phyloP scores from a whole-genome alignment of 345 rosid species.

The Noccaea caerulescens region DNA sequence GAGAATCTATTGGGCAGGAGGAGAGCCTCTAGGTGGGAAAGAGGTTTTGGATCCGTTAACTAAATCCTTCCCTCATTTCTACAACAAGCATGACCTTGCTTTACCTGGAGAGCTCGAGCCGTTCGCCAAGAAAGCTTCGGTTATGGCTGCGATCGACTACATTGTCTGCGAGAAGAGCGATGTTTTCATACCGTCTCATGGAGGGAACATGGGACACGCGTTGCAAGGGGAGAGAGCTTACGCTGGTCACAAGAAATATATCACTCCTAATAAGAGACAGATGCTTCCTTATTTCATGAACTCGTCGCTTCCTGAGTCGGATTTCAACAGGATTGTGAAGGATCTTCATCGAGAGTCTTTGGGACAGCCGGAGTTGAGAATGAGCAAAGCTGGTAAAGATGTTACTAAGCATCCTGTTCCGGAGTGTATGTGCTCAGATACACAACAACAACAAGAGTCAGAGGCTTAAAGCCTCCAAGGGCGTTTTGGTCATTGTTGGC shows the following conservation, averaged over 20 bases:
- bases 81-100: slow-evolving; percentile 88
- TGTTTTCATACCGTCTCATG: slow-evolving; percentile 97
- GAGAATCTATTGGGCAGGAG: slow-evolving; percentile 96
- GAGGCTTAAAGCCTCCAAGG: background rate
- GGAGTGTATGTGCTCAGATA: slow-evolving; percentile 80
- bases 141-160: slow-evolving; percentile 90
- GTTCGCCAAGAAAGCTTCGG: slow-evolving; percentile 75
- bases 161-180: slow-evolving; percentile 83
- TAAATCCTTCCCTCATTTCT: slow-evolving; percentile 69
- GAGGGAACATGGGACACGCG: slow-evolving; percentile 98
- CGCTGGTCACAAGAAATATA: slow-evolving; percentile 91
- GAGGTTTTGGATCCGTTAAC: slow-evolving; percentile 75
- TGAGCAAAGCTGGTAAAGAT: slow-evolving; percentile 75
- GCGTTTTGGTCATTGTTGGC: background rate
- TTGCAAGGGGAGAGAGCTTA: slow-evolving; percentile 92
- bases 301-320: slow-evolving; percentile 69
- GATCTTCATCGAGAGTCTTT: slow-evolving; percentile 80
- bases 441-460: slow-evolving; percentile 24
- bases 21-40: slow-evolving; percentile 87
- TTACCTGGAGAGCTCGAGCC: slow-evolving; percentile 84
- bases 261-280: slow-evolving; percentile 94
- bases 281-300: slow-evolving; percentile 90
- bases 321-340: slow-evolving; percentile 71
- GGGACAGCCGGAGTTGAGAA: slow-evolving; percentile 83
- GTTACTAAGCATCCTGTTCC: slow-evolving; percentile 92